Evolutionary conservation across 2,329 filamentous ascomycete genomes (phyloP).

Genomic region (Claviceps digitariae): DNA sequence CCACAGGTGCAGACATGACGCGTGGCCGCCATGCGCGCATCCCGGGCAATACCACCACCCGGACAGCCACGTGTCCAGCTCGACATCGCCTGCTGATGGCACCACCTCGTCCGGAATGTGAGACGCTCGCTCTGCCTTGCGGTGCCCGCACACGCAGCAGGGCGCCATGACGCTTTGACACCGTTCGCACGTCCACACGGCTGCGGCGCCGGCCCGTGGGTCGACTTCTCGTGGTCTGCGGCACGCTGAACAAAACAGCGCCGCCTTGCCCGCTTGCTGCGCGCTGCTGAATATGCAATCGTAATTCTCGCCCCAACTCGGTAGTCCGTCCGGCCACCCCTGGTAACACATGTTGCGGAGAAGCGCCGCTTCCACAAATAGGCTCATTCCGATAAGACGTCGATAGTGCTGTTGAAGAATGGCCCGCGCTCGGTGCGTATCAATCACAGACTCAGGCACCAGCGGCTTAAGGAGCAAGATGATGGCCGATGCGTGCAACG

Average conservation of each 20-base stretch:
- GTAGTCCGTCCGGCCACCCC: conserved; percentile 40
- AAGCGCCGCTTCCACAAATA: conserved; percentile 47
- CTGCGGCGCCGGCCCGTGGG: conserved; percentile 27
- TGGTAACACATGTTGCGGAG: conserved; percentile 46
- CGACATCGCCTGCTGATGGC: conserved; percentile 12
- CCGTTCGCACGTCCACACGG: conserved; percentile 45
- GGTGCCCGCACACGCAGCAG: conserved; percentile 45
- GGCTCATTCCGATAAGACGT: conserved; percentile 43
- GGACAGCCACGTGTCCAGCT: conserved; percentile 15
- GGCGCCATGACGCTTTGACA: conserved; percentile 39
- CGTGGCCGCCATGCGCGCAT: conserved; percentile 50
- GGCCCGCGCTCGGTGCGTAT: conserved; percentile 39
- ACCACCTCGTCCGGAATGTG: conserved; percentile 20
- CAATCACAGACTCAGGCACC: conserved; percentile 39
- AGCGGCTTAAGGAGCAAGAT: conserved; percentile 45
- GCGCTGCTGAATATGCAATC: conserved; percentile 38
- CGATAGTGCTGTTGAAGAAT: conserved; percentile 47
- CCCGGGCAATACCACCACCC: conserved; percentile 52
- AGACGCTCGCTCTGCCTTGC: conserved; percentile 32
- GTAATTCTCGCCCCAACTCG: conserved; percentile 41
- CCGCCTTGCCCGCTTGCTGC: conserved; percentile 40
- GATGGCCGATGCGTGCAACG: conserved; percentile 47
- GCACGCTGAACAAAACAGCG: conserved; percentile 41
- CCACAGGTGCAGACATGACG: conserved; percentile 46
- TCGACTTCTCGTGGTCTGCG: conserved; percentile 42